Percentiles rank a stretch among this genome's conserved stretches.
phyloP scores from a whole-genome alignment of 1,139 yeast species.

The Saccharomyces hybrid region DNA sequence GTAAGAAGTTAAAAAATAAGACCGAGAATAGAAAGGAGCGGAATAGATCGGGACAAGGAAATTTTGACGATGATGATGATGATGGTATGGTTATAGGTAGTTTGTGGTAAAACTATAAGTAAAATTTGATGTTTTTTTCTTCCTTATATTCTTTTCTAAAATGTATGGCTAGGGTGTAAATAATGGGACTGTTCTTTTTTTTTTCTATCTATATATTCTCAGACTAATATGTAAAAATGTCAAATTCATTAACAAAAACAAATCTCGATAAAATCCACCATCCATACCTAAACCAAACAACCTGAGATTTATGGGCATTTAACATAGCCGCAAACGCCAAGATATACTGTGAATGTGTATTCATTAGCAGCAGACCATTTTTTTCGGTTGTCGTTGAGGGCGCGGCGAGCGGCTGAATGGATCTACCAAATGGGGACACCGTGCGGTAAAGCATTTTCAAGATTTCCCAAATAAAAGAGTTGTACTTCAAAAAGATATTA shows the following conservation, averaged over 20 bases:
- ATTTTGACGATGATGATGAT: constrained; percentile 35
- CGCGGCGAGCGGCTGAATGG: not conserved
- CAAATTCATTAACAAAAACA: constrained; percentile 58
- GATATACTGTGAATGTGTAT: constrained; percentile 46
- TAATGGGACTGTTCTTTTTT: not conserved
- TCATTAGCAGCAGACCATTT: constrained; percentile 11
- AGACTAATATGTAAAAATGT: constrained; percentile 7
- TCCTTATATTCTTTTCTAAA: constrained; percentile 3
- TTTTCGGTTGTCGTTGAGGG: constrained; percentile 2
- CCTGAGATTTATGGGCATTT: constrained; percentile 76
- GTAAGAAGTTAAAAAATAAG: constrained; percentile 7
- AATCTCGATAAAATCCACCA: constrained; percentile 72
- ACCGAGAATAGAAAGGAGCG: constrained; percentile 11
- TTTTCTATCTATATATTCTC: not conserved
- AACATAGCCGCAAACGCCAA: constrained; percentile 69
- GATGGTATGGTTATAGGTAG: constrained; percentile 33
- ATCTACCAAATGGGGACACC: constrained; percentile 2
- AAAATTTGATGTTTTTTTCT: not conserved
- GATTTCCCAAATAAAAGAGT: constrained; percentile 8
- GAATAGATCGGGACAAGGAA: constrained; percentile 14
- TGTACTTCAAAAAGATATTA: constrained; percentile 11
- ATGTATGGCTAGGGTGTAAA: constrained; percentile 2
- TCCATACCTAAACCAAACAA: constrained; percentile 92
- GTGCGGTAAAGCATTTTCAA: constrained; percentile 4
- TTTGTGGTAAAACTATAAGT: constrained; percentile 17